A percentile compares a stretch with the other conserved stretches of the same genome.
Conservation (phyloP, 805 yeast genomes). For the Yarrowia sp. region DNA sequence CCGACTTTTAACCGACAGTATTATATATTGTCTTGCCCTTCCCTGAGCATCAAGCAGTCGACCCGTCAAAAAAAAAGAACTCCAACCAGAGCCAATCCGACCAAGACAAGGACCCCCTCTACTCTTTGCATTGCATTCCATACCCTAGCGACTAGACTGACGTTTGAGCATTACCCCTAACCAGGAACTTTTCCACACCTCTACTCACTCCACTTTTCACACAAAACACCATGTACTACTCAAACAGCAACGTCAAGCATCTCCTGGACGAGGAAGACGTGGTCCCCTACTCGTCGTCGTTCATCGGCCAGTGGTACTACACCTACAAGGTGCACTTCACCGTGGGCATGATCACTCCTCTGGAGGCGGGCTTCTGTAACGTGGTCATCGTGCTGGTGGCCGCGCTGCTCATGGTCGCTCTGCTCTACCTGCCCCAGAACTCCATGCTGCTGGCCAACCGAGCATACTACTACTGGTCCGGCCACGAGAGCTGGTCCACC, state of each 20-base stretch:
- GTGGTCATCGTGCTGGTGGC: constrained; percentile 36
- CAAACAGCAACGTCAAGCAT: constrained; percentile 31
- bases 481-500: constrained; percentile 36
- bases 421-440: constrained; percentile 38
- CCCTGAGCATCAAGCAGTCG: neutral
- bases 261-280: constrained; percentile 37
- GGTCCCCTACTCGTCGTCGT: constrained; percentile 36
- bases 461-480: constrained; percentile 39
- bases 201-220: neutral
- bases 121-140: constrained; percentile 1
- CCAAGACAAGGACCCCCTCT: neutral
- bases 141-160: too few species aligned
- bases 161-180: too few species aligned
- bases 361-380: constrained; percentile 37
- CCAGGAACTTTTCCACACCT: neutral
- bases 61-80: neutral
- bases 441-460: constrained; percentile 34
- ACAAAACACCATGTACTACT: constrained; percentile 30
- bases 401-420: constrained; percentile 25
- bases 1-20: constrained; percentile 20
- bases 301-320: constrained; percentile 40
- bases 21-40: constrained; percentile 15
- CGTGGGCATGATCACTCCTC: constrained; percentile 39
- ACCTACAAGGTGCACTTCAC: constrained; percentile 39
- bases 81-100: too few species aligned